A percentile compares a stretch with the other conserved stretches of the same genome.
Conservation (phyloP, 306 rosid genomes). For the Quercus dentata region DNA sequence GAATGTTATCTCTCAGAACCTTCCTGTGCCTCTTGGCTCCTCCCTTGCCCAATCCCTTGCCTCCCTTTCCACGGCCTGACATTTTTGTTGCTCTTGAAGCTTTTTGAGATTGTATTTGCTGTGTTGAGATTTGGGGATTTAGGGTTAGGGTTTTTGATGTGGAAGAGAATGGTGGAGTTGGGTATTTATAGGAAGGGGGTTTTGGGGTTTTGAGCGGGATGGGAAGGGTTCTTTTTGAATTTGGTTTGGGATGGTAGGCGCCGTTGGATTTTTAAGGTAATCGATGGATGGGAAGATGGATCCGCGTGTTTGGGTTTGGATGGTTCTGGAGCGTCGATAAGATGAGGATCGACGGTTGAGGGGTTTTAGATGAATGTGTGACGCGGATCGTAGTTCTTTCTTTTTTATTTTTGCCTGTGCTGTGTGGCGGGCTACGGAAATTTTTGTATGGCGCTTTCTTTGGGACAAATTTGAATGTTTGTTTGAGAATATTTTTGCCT, state of each 20-base stretch:
- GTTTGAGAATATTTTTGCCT: no score
- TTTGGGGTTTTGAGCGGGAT: background rate
- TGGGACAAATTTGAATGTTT: no score
- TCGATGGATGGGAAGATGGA: background rate
- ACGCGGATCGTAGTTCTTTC: slow-evolving; percentile 3
- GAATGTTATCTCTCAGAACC: slow-evolving; percentile 36
- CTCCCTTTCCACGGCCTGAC: slow-evolving; percentile 43
- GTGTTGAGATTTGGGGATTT: background rate
- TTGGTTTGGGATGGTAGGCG: background rate
- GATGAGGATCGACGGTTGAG: background rate
- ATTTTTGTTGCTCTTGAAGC: background rate
- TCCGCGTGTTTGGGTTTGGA: background rate
- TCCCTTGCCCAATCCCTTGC: slow-evolving; percentile 38
- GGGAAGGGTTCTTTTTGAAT: background rate
- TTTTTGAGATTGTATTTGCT: rapidly evolving
- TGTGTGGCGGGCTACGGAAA: background rate
- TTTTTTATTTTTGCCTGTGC: background rate
- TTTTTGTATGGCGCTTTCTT: background rate
- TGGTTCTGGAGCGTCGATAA: background rate
- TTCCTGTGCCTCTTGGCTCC: slow-evolving; percentile 38
- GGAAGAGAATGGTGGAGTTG: background rate
- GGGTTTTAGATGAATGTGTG: background rate
- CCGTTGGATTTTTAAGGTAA: slow-evolving; percentile 6
- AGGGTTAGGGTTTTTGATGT: background rate
- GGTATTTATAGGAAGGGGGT: background rate